These are phyloP conservation scores for Waitea zeae DNA, from an alignment of 1,284 basidiomycete genomes.

Conservation along the genomic window DNA sequence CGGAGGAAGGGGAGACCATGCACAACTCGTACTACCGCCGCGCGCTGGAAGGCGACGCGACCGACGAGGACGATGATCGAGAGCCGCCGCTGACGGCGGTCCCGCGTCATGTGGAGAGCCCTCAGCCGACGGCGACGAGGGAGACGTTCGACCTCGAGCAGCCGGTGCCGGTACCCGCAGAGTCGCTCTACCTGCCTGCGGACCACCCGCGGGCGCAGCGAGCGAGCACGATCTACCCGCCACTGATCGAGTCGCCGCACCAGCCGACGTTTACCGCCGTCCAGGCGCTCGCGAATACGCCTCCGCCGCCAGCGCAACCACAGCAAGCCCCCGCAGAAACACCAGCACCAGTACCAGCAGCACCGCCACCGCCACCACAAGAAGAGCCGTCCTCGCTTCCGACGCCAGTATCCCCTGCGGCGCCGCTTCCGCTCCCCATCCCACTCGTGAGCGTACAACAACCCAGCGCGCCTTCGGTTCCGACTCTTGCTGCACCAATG, in stretches of 20 bases:
- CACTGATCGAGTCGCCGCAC: background rate
- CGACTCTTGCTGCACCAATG: background rate
- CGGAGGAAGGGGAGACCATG: constrained; percentile 17
- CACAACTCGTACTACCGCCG: constrained; percentile 7
- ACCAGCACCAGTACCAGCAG: no score
- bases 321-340: no score
- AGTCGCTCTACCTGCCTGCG: background rate
- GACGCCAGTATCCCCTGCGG: background rate
- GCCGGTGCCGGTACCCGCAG: background rate
- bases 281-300: no score
- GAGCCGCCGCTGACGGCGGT: background rate
- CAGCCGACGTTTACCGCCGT: background rate
- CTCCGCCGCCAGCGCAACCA: no score
- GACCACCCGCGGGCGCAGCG: background rate
- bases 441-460: background rate
- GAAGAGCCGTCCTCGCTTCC: background rate
- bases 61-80: constrained; percentile 43
- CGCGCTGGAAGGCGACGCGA: constrained; percentile 37
- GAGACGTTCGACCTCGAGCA: constrained; percentile 17
- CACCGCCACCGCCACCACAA: background rate
- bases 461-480: background rate
- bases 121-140: constrained; percentile 19
- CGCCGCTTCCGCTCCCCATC: background rate
- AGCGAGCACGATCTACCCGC: background rate
- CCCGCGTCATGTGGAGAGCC: constrained; percentile 13